Evolutionary conservation across 768 basidiomycete species (phyloP), one percentile per base, ranked within the genome.

Genomic region (Mycena filopes): DNA sequence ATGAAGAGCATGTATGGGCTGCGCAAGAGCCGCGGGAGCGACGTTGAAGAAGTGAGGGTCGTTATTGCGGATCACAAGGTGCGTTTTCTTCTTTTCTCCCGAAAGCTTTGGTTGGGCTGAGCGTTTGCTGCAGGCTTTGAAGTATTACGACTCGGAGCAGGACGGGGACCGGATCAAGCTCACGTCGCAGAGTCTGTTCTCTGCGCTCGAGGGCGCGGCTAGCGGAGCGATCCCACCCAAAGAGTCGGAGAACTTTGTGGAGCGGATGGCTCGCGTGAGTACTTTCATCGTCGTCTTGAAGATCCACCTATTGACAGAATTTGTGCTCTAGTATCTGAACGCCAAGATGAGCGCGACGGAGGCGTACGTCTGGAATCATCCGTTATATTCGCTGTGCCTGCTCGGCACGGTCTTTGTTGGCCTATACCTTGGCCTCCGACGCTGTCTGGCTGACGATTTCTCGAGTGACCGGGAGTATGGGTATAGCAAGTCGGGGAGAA

Each of bases 1-100:
- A 80, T 97, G 79, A 95, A 93, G 82, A 89, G 88, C 70, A 95
- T 95, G 89, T 99, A 98, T 78, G 90, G 90, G 29, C 80, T 95
- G 18, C 47, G 55, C 70, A 80, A 71, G 55, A 66, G 67, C 10
- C 55, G 15, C 9, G 63, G 66, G 15, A 66, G 65, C 36, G 75
- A 77, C 16, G 55, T 81, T 60, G 81, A 81, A 40, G 81, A 81
- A 63, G 77, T 83, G 2, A 74, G 72, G 13, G 82, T 94, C 25
- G 83, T 97, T n/a, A 85, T 98, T 60, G 85, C 91, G 2, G 92
- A 96, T 75, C 95, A 97, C 66, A 80, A 84, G 73, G 94, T 94
- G 66, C 57, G 88, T 77, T 38, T 16, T 36, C 20, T 50, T 21
- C 42, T 54, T 43, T 23, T 33, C 54, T 61, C 31, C 16, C 13